These are phyloP conservation scores for Cymbopogon citratus DNA, from an alignment of 176 grass and related monocot species.

Conservation along the genomic window DNA sequence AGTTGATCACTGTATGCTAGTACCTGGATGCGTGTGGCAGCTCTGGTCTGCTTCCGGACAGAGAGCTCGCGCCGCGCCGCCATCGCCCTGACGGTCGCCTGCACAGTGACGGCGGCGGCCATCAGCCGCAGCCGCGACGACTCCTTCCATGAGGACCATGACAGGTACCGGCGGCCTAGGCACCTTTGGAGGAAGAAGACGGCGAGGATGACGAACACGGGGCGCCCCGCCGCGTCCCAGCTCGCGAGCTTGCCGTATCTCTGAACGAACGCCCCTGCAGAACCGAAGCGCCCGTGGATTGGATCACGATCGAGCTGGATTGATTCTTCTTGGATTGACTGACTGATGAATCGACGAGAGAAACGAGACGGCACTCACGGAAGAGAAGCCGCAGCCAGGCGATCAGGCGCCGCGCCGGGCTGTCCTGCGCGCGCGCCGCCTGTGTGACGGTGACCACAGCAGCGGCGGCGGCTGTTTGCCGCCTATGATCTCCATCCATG, in stretches of 20 bases:
- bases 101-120: slow-evolving; percentile 36
- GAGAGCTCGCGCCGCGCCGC: slow-evolving; percentile 45
- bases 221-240: slow-evolving; percentile 38
- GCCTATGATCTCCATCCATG: slow-evolving; percentile 42
- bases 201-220: slow-evolving; percentile 15
- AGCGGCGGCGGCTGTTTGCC: background rate
- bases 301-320: slow-evolving; percentile 4
- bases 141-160: slow-evolving; percentile 36
- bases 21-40: slow-evolving; percentile 61
- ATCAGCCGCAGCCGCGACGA: slow-evolving; percentile 23
- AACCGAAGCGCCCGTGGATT: background rate
- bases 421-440: background rate
- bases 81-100: slow-evolving; percentile 31
- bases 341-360: background rate
- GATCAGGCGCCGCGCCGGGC: slow-evolving; percentile 32
- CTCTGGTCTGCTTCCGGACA: slow-evolving; percentile 16
- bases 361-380: slow-evolving; percentile 32
- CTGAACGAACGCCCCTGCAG: slow-evolving; percentile 32
- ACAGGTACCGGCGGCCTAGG: slow-evolving; percentile 27
- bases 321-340: background rate
- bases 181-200: slow-evolving; percentile 31
- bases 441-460: background rate
- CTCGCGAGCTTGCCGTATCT: slow-evolving; percentile 26
- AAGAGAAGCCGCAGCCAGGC: slow-evolving; percentile 35
- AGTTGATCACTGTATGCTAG: slow-evolving; percentile 12